Evolutionary conservation across 805 yeast species (phyloP), one percentile per base, ranked within the genome.

Genomic region (Groenewaldozyma tartarivorans): DNA sequence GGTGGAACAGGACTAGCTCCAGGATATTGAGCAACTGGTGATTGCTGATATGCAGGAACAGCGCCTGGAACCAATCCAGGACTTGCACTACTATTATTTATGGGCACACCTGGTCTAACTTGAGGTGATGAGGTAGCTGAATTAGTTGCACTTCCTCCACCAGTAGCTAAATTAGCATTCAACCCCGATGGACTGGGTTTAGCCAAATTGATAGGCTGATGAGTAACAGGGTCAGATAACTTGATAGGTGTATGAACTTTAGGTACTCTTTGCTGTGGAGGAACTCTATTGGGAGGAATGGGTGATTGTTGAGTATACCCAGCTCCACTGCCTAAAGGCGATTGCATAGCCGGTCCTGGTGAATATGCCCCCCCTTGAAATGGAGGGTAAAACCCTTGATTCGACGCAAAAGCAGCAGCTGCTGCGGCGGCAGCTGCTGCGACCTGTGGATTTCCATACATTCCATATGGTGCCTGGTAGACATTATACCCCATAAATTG

Each of bases 201-300:
- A 11, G 42, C 29, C 41, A 50, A 36, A 20, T 50, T 49, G 19
- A 52, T 51, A 18, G 55, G 56, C 41, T 49, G 44, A 33, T 48
- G 48, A 19, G 56, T 51, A 20, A 41, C 44, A 15, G 56, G 56
- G 38, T 52, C 56, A 24, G 47, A 38, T 35, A 52, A 45, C 46
- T 49, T 51, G 39, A 52, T 49, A n/a, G 54, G 49, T 19, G 53
- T 43, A 30, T 44, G 52, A 6, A 19, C 20, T 27, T 42, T 42
- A 21, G 20, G 19, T 11, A 36, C 30, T 5, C 33, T 29, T 19
- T 27, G 29, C 32, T 33, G 41, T 7, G 13, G 19, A 9, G 40
- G 24, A 17, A 38, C 29, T 24, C 29, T 24, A 24, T 24, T 24
- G n/a, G n/a, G n/a, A 13, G 29, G 29, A 9, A 24, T 24, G 29